Evolutionary conservation across 106 monocot genomes (phyloP).

Genomic region (Dendrobium chrysotoxum): DNA sequence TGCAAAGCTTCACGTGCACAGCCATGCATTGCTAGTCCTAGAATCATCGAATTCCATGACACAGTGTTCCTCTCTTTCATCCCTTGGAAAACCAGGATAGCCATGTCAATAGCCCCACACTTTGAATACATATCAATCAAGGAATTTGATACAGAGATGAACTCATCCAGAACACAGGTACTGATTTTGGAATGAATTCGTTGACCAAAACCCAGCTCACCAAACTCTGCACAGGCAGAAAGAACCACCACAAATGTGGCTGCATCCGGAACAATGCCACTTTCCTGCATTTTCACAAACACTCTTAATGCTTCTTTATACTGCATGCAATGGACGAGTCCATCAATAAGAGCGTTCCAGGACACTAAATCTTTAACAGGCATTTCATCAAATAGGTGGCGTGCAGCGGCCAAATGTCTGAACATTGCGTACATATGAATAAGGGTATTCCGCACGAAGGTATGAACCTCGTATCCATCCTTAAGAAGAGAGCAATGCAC

Average conservation of each 20-base stretch:
- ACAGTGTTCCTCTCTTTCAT: slow-evolving; percentile 48
- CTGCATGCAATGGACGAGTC: slow-evolving; percentile 22
- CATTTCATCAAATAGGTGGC: slow-evolving; percentile 43
- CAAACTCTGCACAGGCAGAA: slow-evolving; percentile 49
- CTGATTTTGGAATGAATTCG: slow-evolving; percentile 29
- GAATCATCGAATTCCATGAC: slow-evolving; percentile 55
- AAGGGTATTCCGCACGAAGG: slow-evolving; percentile 49
- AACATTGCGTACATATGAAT: slow-evolving; percentile 49
- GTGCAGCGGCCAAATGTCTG: slow-evolving; percentile 10
- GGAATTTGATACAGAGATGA: slow-evolving; percentile 30
- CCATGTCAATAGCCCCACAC: slow-evolving; percentile 43
- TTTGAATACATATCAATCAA: slow-evolving; percentile 71
- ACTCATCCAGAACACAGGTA: background rate
- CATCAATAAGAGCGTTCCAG: slow-evolving; percentile 53
- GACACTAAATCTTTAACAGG: slow-evolving; percentile 29
- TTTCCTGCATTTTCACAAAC: slow-evolving; percentile 28
- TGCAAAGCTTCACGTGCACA: slow-evolving; percentile 22
- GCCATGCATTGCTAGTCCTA: slow-evolving; percentile 54
- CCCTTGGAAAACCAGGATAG: slow-evolving; percentile 25
- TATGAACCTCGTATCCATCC: slow-evolving; percentile 27
- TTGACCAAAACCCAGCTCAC: slow-evolving; percentile 35
- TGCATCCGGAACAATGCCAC: slow-evolving; percentile 30
- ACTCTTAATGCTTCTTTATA: slow-evolving; percentile 22
- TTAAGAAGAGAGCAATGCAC: slow-evolving; percentile 40
- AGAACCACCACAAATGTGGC: slow-evolving; percentile 40